phyloP scores from a whole-genome alignment of 257 asterid species.

The Solanum corneliomulleri region DNA sequence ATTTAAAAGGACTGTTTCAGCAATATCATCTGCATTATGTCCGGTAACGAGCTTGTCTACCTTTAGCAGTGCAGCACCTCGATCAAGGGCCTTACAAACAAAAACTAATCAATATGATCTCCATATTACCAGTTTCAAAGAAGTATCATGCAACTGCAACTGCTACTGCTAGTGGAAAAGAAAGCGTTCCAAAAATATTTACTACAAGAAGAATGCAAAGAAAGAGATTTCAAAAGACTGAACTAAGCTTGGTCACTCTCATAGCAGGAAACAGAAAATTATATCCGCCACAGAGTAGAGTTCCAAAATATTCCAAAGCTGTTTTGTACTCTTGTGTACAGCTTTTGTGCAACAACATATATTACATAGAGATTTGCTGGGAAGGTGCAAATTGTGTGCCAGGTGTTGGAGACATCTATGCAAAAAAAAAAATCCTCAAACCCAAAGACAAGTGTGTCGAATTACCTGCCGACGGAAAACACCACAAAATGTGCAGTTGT shows the following conservation, averaged over 20 bases:
- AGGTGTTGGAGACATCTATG: not conserved
- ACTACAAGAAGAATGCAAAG: not conserved
- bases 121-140: not conserved
- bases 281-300: not conserved
- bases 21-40: constrained; percentile 97
- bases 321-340: not conserved
- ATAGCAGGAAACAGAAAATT: not conserved
- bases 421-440: not conserved
- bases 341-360: not conserved
- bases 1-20: constrained; percentile 93
- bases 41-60: constrained; percentile 97
- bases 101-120: not conserved
- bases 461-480: constrained; percentile 98
- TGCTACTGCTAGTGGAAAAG: not conserved
- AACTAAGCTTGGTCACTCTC: not conserved
- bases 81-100: constrained; percentile 81
- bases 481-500: constrained; percentile 98
- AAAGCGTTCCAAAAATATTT: not conserved
- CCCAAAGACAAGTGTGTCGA: not conserved
- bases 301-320: not conserved
- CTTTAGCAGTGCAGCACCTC: constrained; percentile 89
- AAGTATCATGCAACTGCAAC: not conserved
- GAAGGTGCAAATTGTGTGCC: not conserved
- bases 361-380: not conserved
- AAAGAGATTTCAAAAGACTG: not conserved